Evolutionary conservation across 495 filamentous ascomycete genomes (phyloP), one percentile per base, ranked within the genome.

Genomic region (Penicillium robsamsonii): DNA sequence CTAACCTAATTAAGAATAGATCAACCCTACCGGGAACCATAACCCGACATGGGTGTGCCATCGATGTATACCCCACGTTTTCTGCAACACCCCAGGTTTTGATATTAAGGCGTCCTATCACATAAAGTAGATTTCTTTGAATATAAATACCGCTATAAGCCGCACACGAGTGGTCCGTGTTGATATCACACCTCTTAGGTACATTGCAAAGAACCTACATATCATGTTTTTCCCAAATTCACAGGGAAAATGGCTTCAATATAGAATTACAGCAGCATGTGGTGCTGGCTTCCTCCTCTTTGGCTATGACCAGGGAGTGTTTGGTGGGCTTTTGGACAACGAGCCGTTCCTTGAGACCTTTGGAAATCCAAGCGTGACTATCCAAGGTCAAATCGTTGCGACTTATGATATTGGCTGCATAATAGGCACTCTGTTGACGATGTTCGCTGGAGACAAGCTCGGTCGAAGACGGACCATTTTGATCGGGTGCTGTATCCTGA

Each of bases 381-480:
- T 64, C 4, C 52, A 59, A 45, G 60, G 53, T 22, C 53, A 57
- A 40, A 57, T 64, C 18, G 46, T 50, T n/a, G 44, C 61, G 5
- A 57, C 49, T 15, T 64, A 64, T 45, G 59, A 59, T 17, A 31
- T 59, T 15, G 55, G 52, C 13, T 56, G 51, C 18, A 48, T 56
- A 7, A 46, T 56, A 12, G 56, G 56, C 4, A 35, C 52, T 18
- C 24, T 63, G n/a, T 22, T 57, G 27, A 31, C 54, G 27, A 24
- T 49, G 52, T 46, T 24, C 48, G 53, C 31, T 13, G 59, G 82
- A 27, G 80, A 81, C 48, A 61, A 57, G 13, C 68, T 82, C 1
- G 80, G 80, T 4, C 66, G 81, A 6, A 76, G 77, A 63, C 77
- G 73, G 50, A 72, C 73, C 1, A 77, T 84, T 46, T 50, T 80